Base-by-base conservation (phyloP, 2,329 filamentous ascomycete genomes). In the Sarocladium strictum region DNA sequence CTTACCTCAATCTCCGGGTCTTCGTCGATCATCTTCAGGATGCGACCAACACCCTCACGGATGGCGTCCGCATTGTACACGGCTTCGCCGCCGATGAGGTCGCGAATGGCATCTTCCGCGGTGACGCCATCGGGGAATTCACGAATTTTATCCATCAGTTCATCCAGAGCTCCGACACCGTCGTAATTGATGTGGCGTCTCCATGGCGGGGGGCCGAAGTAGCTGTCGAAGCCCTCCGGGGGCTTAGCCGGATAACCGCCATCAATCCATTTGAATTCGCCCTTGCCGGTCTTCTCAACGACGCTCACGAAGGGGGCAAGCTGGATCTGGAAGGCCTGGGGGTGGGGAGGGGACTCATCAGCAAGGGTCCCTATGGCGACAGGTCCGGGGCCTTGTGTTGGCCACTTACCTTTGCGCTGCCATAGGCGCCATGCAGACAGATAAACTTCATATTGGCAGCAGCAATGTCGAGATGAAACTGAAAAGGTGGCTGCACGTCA, bases 271-370 rank as follows among this genome's bases (percentile, higher is more conserved):
- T 75, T 71, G 57, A 82, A 79, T 14, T 58, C 7, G 17, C 43
- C 24, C 3, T 23, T 27, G 24, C n/a, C 55, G 11, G 50, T 52
- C 14, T 55, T 60, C 21, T 63, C 59, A 2, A 63, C 49, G 2
- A 55, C 57, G 3, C 58, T 52, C 32, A 64, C 57, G 38, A 67
- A 67, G 1, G 63, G 60, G 2, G 73, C 72, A 15, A 83, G 66
- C 59, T 82, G 79, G 17, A 79, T 74, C 61, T 79, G 71, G 60
- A 82, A 81, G 70, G 80, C 79, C 78, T 82, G 54, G n/a, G n/a
- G n/a, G n/a, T n/a, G n/a, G n/a, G n/a, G n/a, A n/a, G n/a, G n/a
- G n/a, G n/a, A n/a, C n/a, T n/a, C n/a, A n/a, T n/a, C n/a, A n/a
- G n/a, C n/a, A n/a, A n/a, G n/a, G n/a, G n/a, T n/a, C n/a, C n/a